Base-by-base conservation (phyloP, 805 yeast genomes). In the Jamesozyma rosinii region DNA sequence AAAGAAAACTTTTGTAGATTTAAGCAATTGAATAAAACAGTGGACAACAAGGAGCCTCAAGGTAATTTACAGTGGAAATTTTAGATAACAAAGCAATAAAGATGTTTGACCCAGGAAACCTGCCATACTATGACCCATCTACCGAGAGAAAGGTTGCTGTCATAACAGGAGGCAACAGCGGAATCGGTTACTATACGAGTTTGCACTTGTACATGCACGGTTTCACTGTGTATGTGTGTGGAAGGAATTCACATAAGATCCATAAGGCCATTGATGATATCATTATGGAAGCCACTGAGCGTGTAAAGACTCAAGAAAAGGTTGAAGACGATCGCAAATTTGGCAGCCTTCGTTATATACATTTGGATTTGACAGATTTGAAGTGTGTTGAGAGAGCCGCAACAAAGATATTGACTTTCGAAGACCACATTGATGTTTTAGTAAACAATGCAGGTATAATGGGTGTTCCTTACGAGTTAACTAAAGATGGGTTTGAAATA, bases 111-210 rank as follows among this genome's bases (percentile, higher is more conserved):
- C 79, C 82, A 5, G 71, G 71, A 38, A 48, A 64, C 1, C 62
- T 80, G 24, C 89, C 92, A 0, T 83, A 79, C 59, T 63, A 68
- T 50, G 67, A 83, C 50, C 88, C 88, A 0, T 47, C 51, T 1
- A 48, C 48, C 2, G 76, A 73, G 22, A 69, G 84, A 36, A 71
- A 77, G 44, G 79, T 83, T 3, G 88, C 85, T 2, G 65, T 86
- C 5, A 77, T 86, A 26, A 81, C 92, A 0, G 94, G 95, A 1
- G 94, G 92, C 5, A 83, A 80, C 52, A 74, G 82, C 44, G 95
- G 95, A 0, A 75, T 83, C 17, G 95, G 95, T 10, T 85, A 75
- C 69, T 82, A 70, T 57, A 79, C 89, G 0, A 85, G 78, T 8
- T 66, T 84, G 20, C 89, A 84, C 54, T 69, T 86, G 5, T 84